Conservation (phyloP, 2,329 filamentous ascomycete genomes). For the Fusarium pseudograminearum region DNA sequence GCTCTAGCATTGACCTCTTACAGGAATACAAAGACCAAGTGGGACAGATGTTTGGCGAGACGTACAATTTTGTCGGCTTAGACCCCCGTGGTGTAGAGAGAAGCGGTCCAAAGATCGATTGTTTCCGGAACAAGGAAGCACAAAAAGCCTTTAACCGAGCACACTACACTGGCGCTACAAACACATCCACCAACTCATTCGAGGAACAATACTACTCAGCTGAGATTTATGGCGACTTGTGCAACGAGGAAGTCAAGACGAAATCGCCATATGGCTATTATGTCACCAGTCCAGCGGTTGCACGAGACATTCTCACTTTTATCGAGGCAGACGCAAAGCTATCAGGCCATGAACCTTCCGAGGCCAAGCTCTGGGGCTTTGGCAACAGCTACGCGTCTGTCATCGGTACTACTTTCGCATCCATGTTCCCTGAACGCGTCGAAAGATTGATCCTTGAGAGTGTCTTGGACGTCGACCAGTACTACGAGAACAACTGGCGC, state of each 20-base stretch:
- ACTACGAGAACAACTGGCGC: background rate
- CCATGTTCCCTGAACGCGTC: slow-evolving; percentile 40
- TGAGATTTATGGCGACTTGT: background rate
- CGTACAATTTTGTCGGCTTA: background rate
- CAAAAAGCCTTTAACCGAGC: background rate
- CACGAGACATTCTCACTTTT: background rate
- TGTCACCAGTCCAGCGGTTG: background rate
- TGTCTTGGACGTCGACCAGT: background rate
- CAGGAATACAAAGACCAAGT: too few relatives aligned
- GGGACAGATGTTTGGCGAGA: background rate
- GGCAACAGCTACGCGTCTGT: slow-evolving; percentile 31
- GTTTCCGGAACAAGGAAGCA: background rate
- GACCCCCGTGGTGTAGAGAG: background rate
- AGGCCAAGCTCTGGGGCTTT: background rate
- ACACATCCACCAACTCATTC: background rate
- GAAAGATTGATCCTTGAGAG: slow-evolving; percentile 30
- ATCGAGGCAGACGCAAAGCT: background rate
- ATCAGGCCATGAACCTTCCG: background rate
- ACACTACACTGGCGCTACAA: background rate
- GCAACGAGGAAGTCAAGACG: background rate
- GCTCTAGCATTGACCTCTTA: background rate
- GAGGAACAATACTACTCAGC: background rate
- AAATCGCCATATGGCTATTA: background rate
- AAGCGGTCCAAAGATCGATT: background rate
- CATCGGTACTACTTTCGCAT: slow-evolving; percentile 33